These are phyloP conservation scores for Falciphora oryzae DNA, from an alignment of 2,329 filamentous ascomycete genomes.

Conservation along the genomic window DNA sequence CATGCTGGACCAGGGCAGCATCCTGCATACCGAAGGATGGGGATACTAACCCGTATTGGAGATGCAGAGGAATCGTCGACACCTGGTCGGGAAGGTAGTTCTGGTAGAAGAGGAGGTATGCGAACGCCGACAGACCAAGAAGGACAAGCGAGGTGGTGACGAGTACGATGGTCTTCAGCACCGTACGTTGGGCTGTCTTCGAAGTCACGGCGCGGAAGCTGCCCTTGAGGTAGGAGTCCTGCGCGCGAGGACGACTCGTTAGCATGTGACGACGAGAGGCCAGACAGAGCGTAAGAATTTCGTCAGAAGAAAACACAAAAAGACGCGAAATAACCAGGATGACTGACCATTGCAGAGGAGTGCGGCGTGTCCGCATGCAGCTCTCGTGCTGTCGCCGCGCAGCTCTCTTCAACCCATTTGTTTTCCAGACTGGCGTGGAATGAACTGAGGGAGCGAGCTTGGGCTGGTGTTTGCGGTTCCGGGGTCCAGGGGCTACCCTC, in stretches of 20 bases:
- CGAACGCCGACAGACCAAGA: conserved; percentile 40
- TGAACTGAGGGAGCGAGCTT: neutral
- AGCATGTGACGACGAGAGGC: neutral
- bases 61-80: conserved; percentile 44
- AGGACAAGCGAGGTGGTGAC: conserved; percentile 36
- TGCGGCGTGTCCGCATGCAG: neutral
- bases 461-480: neutral
- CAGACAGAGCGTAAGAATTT: neutral
- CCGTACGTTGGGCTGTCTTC: conserved; percentile 42
- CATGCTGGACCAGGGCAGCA: neutral
- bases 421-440: neutral
- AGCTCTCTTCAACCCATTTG: neutral
- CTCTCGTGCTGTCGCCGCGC: neutral
- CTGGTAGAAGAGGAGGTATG: conserved; percentile 49
- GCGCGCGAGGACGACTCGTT: neutral
- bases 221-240: conserved; percentile 19
- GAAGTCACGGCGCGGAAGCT: conserved; percentile 39
- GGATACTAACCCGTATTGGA: conserved; percentile 51
- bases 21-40: neutral
- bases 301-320: neutral
- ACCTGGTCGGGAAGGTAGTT: conserved; percentile 51
- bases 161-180: conserved; percentile 42
- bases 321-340: neutral
- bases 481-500: neutral
- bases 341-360: neutral